These are phyloP conservation scores for Erysimum cheiranthoides DNA, from an alignment of 345 rosid species.

Conservation along the genomic window DNA sequence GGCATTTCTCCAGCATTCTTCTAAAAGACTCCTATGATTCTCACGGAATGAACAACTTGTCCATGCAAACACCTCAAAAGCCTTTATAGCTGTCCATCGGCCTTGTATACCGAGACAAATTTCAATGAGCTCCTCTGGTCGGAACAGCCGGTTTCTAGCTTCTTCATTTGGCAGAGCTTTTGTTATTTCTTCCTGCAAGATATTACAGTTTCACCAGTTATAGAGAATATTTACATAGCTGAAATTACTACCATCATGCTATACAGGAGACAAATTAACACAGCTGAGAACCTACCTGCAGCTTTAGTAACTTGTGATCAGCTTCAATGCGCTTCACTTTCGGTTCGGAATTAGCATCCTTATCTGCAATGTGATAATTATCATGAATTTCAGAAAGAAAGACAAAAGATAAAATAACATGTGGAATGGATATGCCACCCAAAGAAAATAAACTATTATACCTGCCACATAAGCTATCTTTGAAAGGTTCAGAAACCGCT, in stretches of 20 bases:
- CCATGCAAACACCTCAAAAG: conserved; percentile 91
- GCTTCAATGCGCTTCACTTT: conserved; percentile 81
- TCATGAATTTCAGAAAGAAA: conserved; percentile 4
- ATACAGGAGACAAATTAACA: conserved; percentile 12
- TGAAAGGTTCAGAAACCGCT: conserved; percentile 78
- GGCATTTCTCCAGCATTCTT: conserved; percentile 90
- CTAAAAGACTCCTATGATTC: conserved; percentile 72
- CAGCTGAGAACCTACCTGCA: conserved; percentile 63
- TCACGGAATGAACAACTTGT: conserved; percentile 78
- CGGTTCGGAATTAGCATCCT: conserved; percentile 54
- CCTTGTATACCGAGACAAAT: conserved; percentile 64
- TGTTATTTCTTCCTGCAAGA: conserved; percentile 71
- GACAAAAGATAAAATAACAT: conserved; percentile 3
- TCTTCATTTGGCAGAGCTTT: conserved; percentile 51
- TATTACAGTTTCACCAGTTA: conserved; percentile 15
- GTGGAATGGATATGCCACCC: neutral
- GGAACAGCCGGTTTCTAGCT: conserved; percentile 53
- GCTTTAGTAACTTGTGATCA: conserved; percentile 80
- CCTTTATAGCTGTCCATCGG: conserved; percentile 60
- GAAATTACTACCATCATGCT: neutral
- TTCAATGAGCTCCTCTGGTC: conserved; percentile 76
- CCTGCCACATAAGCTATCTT: conserved; percentile 91
- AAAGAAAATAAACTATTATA: conserved; percentile 25
- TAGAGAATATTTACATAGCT: conserved; percentile 1
- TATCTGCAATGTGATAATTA: conserved; percentile 35